Evolutionary conservation across 805 yeast species (phyloP).

Genomic region (Saccharomycopsis fibuligera): DNA sequence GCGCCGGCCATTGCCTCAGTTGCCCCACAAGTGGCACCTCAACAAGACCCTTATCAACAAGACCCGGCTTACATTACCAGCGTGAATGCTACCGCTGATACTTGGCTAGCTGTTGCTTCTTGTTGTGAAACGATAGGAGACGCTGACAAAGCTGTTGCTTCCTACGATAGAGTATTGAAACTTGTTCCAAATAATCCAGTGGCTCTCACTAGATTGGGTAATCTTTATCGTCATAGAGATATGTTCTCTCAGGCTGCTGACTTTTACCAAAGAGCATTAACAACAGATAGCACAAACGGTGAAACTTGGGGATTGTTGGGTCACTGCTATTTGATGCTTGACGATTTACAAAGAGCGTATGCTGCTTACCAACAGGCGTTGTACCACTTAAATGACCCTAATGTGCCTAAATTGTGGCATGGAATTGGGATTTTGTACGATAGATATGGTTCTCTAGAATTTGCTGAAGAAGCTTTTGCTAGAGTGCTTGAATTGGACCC

Average conservation of each 20-base stretch:
- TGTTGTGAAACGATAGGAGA: conserved; percentile 69
- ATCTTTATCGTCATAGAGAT: conserved; percentile 81
- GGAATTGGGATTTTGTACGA: conserved; percentile 97
- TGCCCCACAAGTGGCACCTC: too few species aligned
- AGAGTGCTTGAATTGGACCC: conserved; percentile 94
- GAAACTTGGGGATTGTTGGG: conserved; percentile 97
- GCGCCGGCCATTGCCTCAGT: not conserved
- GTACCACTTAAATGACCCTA: conserved; percentile 83
- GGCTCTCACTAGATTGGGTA: conserved; percentile 80
- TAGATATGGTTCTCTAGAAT: conserved; percentile 91
- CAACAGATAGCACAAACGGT: conserved; percentile 79
- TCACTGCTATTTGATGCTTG: conserved; percentile 94
- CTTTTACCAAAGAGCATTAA: conserved; percentile 79
- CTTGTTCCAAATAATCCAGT: conserved; percentile 78
- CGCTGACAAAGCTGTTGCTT: conserved; percentile 79
- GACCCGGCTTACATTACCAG: conserved; percentile 10
- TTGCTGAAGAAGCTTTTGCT: conserved; percentile 97
- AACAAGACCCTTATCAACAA: conserved; percentile 14
- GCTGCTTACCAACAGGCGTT: conserved; percentile 95
- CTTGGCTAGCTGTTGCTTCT: conserved; percentile 82
- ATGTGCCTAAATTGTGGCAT: conserved; percentile 97
- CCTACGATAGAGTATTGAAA: conserved; percentile 88
- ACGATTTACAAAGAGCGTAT: conserved; percentile 91
- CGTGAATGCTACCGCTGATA: conserved; percentile 56
- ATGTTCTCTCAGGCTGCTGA: conserved; percentile 94